phyloP scores from a whole-genome alignment of 257 asterid species.

The Penstemon davidsonii region DNA sequence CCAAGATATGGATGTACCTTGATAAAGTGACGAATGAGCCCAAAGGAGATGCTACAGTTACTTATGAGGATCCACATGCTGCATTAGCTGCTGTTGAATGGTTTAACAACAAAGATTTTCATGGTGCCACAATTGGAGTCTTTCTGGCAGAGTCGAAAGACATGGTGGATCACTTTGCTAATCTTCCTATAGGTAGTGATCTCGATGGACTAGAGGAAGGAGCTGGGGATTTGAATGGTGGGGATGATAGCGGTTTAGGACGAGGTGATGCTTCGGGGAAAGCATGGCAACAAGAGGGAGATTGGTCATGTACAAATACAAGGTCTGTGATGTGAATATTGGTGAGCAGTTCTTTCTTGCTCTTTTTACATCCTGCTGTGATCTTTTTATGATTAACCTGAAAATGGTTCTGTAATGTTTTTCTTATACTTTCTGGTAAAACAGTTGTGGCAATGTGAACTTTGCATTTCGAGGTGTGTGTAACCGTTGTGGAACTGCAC shows the following conservation, averaged over 20 bases:
- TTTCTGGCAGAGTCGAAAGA: constrained; percentile 91
- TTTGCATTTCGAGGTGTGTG: constrained; percentile 98
- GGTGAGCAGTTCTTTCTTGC: constrained; percentile 97
- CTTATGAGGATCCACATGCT: constrained; percentile 99
- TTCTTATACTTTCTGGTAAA: constrained; percentile 38
- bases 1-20: constrained; percentile 89
- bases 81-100: constrained; percentile 98
- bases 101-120: constrained; percentile 95
- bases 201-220: constrained; percentile 59
- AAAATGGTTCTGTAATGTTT: constrained; percentile 23
- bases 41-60: constrained; percentile 97
- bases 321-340: constrained; percentile 99
- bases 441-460: constrained; percentile 96
- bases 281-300: constrained; percentile 98
- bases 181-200: constrained; percentile 39
- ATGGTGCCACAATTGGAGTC: constrained; percentile 82
- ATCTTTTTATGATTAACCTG: constrained; percentile 18
- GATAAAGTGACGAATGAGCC: constrained; percentile 93
- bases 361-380: constrained; percentile 28
- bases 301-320: constrained; percentile 96
- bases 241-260: constrained; percentile 81
- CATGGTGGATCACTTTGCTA: constrained; percentile 37
- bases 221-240: constrained; percentile 54
- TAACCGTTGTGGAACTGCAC: constrained; percentile 98
- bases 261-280: constrained; percentile 76